Base-by-base conservation (phyloP, 371 early-diverging fungal species). In the Syncephalastrum racemosum region DNA sequence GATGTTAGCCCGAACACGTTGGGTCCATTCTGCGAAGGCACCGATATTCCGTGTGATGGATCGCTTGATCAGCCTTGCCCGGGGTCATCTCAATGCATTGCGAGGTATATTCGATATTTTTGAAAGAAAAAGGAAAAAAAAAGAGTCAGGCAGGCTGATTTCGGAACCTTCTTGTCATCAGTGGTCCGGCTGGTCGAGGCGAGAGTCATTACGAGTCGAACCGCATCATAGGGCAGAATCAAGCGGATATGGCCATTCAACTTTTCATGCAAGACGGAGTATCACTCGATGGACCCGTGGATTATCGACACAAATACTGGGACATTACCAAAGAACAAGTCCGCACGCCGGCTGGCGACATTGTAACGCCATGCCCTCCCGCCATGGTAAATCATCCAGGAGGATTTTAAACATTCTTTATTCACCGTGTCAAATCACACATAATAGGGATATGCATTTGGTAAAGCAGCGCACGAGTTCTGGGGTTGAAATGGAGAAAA, bases 1-100 rank as follows among this genome's bases (percentile, higher is more conserved):
- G 89, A 89, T 69, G 82, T 82, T 7, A 76, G 75, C 18, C 87
- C 89, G 7, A 89, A 89, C 64, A 80, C 75, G 27, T 15, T 71
- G 4, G 86, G 87, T 4, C 70, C 84, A 7, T 73, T 59, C 39
- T 89, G 87, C 63, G 58, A 60, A 8, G 84, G 82, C 56, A 86
- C 86, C 20, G 82, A 84, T 39, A 68, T 63, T 22, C 73, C 81
- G 15, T 89, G 89, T 66, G 85, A 86, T 62, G 84, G 73, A n/a
- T 67, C 73, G 20, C 64, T 59, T 50, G 59, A 69, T 24, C 56
- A 54, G 1, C 74, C 44, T 56, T 73, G 63, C 54, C 71, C 74
- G 53, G 59, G 50, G 53, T 71, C 58, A 63, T 75, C 68, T 43
- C 66, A 23, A 63, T 81, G 64, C 52, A 67, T 47, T 63, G 78